phyloP scores from a whole-genome alignment of 1,284 basidiomycete species.

The Ceratobasidium sp. region DNA sequence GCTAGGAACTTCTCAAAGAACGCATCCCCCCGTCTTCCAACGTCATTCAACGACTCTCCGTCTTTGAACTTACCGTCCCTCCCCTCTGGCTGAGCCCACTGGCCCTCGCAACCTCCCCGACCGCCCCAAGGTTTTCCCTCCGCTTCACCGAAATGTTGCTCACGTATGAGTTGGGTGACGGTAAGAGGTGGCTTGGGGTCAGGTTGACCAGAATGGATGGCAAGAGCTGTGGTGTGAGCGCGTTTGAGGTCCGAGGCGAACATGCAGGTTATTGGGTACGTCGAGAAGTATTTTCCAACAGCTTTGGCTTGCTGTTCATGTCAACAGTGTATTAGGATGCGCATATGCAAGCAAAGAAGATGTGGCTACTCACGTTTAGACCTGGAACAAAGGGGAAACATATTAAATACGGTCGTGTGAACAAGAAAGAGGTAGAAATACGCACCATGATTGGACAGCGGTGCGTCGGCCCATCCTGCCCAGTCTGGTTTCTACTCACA shows the following conservation, averaged over 20 bases:
- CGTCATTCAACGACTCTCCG: constrained; percentile 81
- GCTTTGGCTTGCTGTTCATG: constrained; percentile 87
- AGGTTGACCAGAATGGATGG: constrained; percentile 67
- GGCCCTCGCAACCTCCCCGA: constrained; percentile 59
- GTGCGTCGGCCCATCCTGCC: constrained; percentile 81
- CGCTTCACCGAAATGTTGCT: constrained; percentile 73
- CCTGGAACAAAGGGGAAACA: constrained; percentile 61
- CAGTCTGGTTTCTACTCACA: constrained; percentile 65
- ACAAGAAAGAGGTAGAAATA: constrained; percentile 39
- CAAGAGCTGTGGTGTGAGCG: constrained; percentile 77
- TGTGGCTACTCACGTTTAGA: constrained; percentile 71
- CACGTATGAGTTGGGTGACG: constrained; percentile 58
- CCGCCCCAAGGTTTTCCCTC: constrained; percentile 74
- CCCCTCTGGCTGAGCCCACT: constrained; percentile 35
- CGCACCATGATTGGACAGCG: constrained; percentile 85
- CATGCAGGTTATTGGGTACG: constrained; percentile 73
- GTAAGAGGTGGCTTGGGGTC: constrained; percentile 70
- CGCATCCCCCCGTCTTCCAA: constrained; percentile 70
- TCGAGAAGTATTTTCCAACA: constrained; percentile 71
- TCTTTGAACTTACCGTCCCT: constrained; percentile 74
- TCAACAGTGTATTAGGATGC: not conserved
- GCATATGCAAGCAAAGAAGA: no score
- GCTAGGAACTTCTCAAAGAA: constrained; percentile 73
- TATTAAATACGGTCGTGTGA: constrained; percentile 29
- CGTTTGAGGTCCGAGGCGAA: constrained; percentile 86